Evolutionary conservation across 2,329 filamentous ascomycete genomes (phyloP), one percentile per base, ranked within the genome.

Genomic region (Rhinocladiella mackenziei): DNA sequence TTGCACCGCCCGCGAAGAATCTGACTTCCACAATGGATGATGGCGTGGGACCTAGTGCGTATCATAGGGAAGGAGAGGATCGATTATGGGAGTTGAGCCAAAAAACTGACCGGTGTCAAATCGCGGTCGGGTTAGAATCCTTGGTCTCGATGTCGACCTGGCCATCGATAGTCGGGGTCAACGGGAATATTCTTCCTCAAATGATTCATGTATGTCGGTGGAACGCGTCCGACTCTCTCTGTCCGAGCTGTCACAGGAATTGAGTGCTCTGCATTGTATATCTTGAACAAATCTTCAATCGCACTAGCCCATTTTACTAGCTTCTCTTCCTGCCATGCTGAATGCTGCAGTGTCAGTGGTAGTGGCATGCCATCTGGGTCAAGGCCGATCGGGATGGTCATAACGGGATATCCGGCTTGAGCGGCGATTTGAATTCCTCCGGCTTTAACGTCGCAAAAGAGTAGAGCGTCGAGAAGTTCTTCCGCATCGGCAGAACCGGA

Each of bases 281-380:
- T 8, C 14, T 31, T 39, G 13, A 60, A 35, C 9, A 61, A 41
- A 51, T 63, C 60, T 22, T 62, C 60, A 32, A 61, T 60, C 10
- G 60, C 55, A 43, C 57, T 62, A 6, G 53, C 60, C 59, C 59
- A 63, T 38, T 55, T 59, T 13, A 63, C 51, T n/a, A 62, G 38
- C n/a, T 39, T 44, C 29, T 50, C 57, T 38, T 61, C 58, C 28
- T 54, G 46, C 59, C 59, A 62, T 2, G 59, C 58, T 3, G 54
- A 55, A 23, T 62, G 60, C 31, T 62, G 59, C 20, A 59, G 31
- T 6, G 58, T 57, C 29, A 59, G 29, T 8, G 55, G 48, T 14
- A 60, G 42, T 4, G 58, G 58, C 37, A 59, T 44, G 1, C 56
- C 56, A 15, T 55, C 54, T 1, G 54, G 31, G 33, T 61, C 60